Conservation (phyloP, 2,329 filamentous ascomycete genomes). For the Arthrobotrys musiformis region DNA sequence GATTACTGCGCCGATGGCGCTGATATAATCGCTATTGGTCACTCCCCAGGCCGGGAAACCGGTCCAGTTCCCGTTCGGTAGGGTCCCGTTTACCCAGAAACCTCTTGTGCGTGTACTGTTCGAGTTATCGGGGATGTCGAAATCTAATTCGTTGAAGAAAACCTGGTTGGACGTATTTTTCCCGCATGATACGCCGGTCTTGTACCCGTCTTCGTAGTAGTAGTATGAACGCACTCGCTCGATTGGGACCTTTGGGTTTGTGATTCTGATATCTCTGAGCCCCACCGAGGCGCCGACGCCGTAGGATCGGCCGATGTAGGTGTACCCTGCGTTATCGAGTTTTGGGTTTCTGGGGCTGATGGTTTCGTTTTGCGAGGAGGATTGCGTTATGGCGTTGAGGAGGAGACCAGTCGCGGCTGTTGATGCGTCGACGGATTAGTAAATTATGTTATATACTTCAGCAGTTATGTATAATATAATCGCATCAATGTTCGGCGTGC, state of each 20-base stretch:
- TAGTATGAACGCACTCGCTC: background rate
- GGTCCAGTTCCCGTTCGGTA: background rate
- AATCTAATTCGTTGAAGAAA: background rate
- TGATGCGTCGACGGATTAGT: background rate
- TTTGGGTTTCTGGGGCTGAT: background rate
- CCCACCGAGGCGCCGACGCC: background rate
- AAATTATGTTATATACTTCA: too few species aligned
- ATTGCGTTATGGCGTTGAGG: background rate
- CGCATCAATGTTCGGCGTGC: background rate
- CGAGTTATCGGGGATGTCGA: background rate
- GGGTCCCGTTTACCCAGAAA: background rate
- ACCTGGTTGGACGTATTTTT: background rate
- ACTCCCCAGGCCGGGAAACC: background rate
- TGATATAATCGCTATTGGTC: background rate
- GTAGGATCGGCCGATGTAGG: background rate
- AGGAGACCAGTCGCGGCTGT: background rate
- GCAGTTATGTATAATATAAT: background rate
- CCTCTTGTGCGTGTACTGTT: background rate
- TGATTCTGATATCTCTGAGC: background rate
- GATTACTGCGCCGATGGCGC: background rate
- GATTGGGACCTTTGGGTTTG: background rate
- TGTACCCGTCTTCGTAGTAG: constrained; percentile 4
- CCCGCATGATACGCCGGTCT: background rate
- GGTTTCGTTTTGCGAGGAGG: background rate
- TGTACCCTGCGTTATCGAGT: constrained; percentile 2